Evolutionary conservation across 306 rosid genomes (phyloP), one percentile per base, ranked within the genome.

Genomic region (Vicia sativa): DNA sequence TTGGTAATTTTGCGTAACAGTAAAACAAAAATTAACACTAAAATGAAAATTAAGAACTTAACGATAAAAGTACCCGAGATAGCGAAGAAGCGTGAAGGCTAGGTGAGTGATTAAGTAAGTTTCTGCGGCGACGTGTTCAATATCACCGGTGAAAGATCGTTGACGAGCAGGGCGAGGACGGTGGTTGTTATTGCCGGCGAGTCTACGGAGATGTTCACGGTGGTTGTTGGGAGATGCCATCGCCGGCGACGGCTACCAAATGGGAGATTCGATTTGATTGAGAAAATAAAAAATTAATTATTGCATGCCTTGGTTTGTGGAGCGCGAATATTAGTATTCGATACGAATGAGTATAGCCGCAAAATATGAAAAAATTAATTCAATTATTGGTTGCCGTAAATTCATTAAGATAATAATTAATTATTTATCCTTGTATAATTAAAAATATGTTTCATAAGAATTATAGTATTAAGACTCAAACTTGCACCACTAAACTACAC

Each of bases 71-170:
- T 72, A 89, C 98, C 98, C 98, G 77, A 92, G 92, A 76, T 79
- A 92, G 21, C 56, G 88, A 44, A 92, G 95, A 55, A 92, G 98
- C 56, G 85, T 89, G 86, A 92, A 78, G 72, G 81, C 54, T 70
- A 92, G 85, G 2, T 86, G 74, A 73, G 93, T 87, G 46, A 92
- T n/a, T 74, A 92, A 55, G 83, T 83, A 82, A 4, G 96, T 87
- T 73, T 89, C 96, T 1, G 90, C 74, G 10, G 98, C 98, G 4
- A 91, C 90, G 62, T 81, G 95, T 15, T 79, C 81, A 18, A 89
- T 56, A 21, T 68, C 65, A 14, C 46, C 29, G 2, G 28, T 70
- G 15, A 67, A 21, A 9, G 81, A 75, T 13, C 50, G 42, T 63
- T 78, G 79, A 13, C 83, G 75, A 26, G 0, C 7, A 13, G 9